Percentiles rank a stretch among this genome's conserved stretches.
Evolutionary conservation across 805 yeast species (phyloP).

Genomic region (Wickerhamomyces pijperi): DNA sequence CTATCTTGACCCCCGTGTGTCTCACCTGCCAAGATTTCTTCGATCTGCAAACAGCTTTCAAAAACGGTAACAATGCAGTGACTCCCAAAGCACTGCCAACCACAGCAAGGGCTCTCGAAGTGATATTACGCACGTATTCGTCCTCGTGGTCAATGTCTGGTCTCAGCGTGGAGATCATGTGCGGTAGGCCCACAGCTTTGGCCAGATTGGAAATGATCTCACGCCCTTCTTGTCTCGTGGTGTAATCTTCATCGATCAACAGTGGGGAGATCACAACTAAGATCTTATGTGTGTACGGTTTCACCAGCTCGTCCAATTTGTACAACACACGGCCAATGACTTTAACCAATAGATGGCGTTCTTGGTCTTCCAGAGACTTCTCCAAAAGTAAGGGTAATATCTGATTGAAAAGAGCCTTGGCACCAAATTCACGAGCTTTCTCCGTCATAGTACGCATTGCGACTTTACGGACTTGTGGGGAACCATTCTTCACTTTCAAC

Average conservation of each 20-base stretch:
- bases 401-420: conserved; percentile 54
- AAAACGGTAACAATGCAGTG: conserved; percentile 60
- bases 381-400: conserved; percentile 73
- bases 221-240: conserved; percentile 67
- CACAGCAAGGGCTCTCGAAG: conserved; percentile 75
- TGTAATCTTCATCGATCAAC: conserved; percentile 65
- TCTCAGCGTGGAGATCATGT: conserved; percentile 66
- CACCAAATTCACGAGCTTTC: conserved; percentile 54
- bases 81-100: conserved; percentile 75
- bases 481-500: conserved; percentile 69
- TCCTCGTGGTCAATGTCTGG: conserved; percentile 78
- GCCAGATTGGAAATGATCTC: conserved; percentile 68
- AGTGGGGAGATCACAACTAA: conserved; percentile 69
- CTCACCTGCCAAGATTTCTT: conserved; percentile 73
- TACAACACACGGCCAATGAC: conserved; percentile 59
- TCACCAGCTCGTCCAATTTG: conserved; percentile 49
- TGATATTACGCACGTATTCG: conserved; percentile 65
- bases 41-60: conserved; percentile 69
- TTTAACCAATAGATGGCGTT: conserved; percentile 73
- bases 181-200: conserved; percentile 73
- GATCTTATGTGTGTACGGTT: conserved; percentile 67
- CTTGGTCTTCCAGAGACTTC: conserved; percentile 63
- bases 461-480: conserved; percentile 52
- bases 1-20: conserved; percentile 67
- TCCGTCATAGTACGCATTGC: conserved; percentile 61